These are phyloP conservation scores for Planoprotostelium fungivorum DNA, from an alignment of 78 protist genomes.

Conservation along the genomic window DNA sequence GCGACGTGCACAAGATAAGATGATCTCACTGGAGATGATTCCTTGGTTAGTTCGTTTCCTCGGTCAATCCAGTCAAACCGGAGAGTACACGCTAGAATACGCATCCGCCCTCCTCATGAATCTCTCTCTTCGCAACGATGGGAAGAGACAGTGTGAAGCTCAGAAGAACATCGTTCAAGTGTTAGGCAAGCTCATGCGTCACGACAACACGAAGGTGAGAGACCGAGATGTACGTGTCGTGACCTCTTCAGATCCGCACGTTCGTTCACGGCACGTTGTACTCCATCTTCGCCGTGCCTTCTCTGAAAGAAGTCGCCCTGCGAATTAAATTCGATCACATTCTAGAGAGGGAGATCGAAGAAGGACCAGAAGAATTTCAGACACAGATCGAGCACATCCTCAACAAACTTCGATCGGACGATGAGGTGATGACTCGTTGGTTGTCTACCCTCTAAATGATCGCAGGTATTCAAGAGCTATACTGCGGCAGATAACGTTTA, in stretches of 20 bases:
- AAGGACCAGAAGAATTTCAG: neutral
- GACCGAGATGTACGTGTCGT: neutral
- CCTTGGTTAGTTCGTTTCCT: neutral
- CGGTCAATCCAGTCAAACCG: neutral
- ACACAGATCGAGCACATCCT: neutral
- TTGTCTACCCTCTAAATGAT: neutral
- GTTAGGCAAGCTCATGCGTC: neutral
- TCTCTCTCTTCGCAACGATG: neutral
- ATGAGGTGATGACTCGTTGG: neutral
- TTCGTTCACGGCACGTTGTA: neutral
- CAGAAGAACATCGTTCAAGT: neutral
- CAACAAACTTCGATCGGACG: neutral
- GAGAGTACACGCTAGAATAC: neutral
- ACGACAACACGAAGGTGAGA: neutral
- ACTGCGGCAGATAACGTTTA: neutral
- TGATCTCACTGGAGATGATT: neutral
- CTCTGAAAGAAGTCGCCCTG: neutral
- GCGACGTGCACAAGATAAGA: neutral
- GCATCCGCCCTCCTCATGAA: neutral
- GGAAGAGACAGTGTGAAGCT: neutral
- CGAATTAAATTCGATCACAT: neutral
- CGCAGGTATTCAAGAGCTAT: neutral
- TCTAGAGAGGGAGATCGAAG: neutral
- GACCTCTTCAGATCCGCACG: neutral
- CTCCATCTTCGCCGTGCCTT: neutral